Percentiles rank a stretch among this genome's conserved stretches.
These are phyloP conservation scores for Symbiodinium natans DNA, from an alignment of 73 alveolate species.

Conservation along the genomic window DNA sequence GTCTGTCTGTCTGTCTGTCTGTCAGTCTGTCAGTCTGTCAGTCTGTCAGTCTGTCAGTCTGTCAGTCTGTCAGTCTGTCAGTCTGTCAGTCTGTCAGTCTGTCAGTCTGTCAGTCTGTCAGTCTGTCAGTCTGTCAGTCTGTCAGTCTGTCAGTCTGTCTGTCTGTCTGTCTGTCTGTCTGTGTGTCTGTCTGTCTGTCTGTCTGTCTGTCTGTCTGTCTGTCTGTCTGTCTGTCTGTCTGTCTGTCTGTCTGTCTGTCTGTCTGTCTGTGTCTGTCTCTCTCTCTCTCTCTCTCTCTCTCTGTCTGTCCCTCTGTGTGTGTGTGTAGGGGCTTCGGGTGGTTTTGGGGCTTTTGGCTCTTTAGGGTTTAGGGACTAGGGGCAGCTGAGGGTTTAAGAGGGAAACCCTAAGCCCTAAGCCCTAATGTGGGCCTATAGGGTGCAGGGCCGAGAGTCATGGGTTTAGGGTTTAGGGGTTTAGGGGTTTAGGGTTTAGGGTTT, in stretches of 20 bases:
- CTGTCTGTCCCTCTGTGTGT: no score
- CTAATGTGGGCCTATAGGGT: no score
- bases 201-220: slow-evolving; percentile 20
- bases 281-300: no score
- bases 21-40: slow-evolving; percentile 23
- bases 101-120: slow-evolving; percentile 14
- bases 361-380: neutral
- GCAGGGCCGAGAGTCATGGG: no score
- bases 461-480: no score
- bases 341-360: neutral
- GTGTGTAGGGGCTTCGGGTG: no score
- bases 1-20: no score
- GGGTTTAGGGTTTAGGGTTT: no score
- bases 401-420: no score
- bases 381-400: no score
- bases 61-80: slow-evolving; percentile 20
- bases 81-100: slow-evolving; percentile 4
- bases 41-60: slow-evolving; percentile 31
- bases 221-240: slow-evolving; percentile 33
- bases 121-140: slow-evolving; percentile 23
- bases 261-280: no score
- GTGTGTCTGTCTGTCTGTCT: slow-evolving; percentile 34
- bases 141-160: slow-evolving; percentile 34
- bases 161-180: slow-evolving; percentile 57
- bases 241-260: neutral